Conservation (phyloP, 441 rosid species). For the Euphorbia schlechtendalii region DNA sequence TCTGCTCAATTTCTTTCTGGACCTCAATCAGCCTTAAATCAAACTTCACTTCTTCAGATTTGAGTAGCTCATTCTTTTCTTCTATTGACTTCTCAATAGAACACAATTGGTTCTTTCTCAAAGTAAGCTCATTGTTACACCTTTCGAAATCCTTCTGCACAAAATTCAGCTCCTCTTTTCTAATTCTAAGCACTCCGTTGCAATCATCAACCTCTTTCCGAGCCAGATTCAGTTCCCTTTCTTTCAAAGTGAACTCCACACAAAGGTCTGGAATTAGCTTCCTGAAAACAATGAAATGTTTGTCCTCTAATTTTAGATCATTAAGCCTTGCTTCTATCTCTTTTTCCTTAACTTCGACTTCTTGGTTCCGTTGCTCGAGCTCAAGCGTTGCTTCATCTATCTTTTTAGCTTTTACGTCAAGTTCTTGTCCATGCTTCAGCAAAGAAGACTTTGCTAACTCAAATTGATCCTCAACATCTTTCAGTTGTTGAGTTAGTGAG, state of each 20-base stretch:
- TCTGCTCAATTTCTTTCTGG: slow-evolving; percentile 7
- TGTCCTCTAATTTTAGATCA: slow-evolving; percentile 17
- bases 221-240: slow-evolving; percentile 13
- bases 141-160: slow-evolving; percentile 12
- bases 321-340: slow-evolving; percentile 11
- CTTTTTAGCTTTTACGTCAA: slow-evolving; percentile 22
- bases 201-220: slow-evolving; percentile 21
- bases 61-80: slow-evolving; percentile 15
- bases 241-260: slow-evolving; percentile 14
- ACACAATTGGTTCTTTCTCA: slow-evolving; percentile 15
- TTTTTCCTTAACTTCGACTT: slow-evolving; percentile 22
- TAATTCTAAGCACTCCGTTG: slow-evolving; percentile 15
- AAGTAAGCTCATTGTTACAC: slow-evolving; percentile 22
- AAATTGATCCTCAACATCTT: slow-evolving; percentile 34
- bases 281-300: slow-evolving; percentile 11
- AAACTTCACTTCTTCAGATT: slow-evolving; percentile 22
- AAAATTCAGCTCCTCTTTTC: slow-evolving; percentile 20
- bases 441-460: slow-evolving; percentile 17
- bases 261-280: slow-evolving; percentile 6
- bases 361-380: slow-evolving; percentile 19
- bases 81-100: slow-evolving; percentile 11
- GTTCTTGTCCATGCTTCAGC: slow-evolving; percentile 14
- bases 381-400: background rate
- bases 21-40: background rate
- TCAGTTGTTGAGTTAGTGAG: slow-evolving; percentile 34